Evolutionary conservation across 805 yeast species (phyloP), one percentile per base, ranked within the genome.

Genomic region (Alloascoidea africana): DNA sequence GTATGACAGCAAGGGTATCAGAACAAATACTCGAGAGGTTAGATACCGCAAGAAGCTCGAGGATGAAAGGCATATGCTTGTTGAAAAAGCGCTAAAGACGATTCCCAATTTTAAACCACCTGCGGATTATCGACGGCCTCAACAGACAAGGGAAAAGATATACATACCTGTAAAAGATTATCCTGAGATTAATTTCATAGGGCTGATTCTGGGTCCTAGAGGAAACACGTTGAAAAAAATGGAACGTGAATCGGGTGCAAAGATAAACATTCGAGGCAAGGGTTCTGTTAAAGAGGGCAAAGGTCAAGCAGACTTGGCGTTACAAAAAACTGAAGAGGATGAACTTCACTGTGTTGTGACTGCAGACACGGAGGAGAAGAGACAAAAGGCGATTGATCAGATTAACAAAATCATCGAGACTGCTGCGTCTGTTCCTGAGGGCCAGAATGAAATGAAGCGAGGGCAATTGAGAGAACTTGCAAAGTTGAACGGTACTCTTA

Each of bases 241-340:
- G 56, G 94, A 89, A 52, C 76, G 72, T 18, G 76, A 79, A 36
- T 78, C 94, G 32, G 95, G 95, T 1, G 96, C 97, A 14, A 73
- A 69, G 45, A 79, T 91, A 41, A 93, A 87, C 2, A 82, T 91
- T 36, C 66, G 99, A 46, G 99, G 99, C 17, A 76, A 81, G 46
- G 99, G 99, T 0, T 87, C 96, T 1, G 94, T 86, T 14, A 89
- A 89, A 51, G 94, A 84, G 51, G 97, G 97, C 19, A 80, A 76
- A 53, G 69, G 70, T 40, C 59, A 70, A 1, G 50, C 63, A 8
- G 66, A 63, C 30, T 52, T 65, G 13, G 63, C 68, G 2, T 51
- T 49, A 32, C 70, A 70, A 19, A 65, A 68, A 42, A 68, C 73
- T 41, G 60, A 76, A 45, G 75, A 77, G 34, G 98, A 93, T 41